Conservation (phyloP, 2,329 filamentous ascomycete genomes). For the Colletotrichum filicis region DNA sequence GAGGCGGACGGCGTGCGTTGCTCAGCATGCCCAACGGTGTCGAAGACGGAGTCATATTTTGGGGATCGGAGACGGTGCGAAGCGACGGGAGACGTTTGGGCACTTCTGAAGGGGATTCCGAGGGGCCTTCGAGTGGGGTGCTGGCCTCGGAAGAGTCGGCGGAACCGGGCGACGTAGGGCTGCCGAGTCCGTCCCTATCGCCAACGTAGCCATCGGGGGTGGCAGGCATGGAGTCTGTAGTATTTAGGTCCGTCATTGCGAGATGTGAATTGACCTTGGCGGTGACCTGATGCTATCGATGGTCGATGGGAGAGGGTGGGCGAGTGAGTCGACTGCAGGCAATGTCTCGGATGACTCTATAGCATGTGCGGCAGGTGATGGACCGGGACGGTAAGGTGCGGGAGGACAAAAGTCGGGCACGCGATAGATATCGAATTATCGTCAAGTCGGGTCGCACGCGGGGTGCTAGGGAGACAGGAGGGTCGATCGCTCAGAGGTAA, state of each 20-base stretch:
- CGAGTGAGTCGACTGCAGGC: not conserved
- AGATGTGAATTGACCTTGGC: not conserved
- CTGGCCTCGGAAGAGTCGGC: constrained; percentile 59
- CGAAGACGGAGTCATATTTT: constrained; percentile 82
- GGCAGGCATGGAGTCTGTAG: constrained; percentile 51
- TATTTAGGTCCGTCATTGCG: constrained; percentile 36
- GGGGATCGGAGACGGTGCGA: constrained; percentile 69
- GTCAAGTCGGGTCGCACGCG: not conserved
- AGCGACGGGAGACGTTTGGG: constrained; percentile 67
- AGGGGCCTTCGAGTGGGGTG: constrained; percentile 57
- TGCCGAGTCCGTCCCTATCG: constrained; percentile 46
- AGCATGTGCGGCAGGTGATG: constrained; percentile 11
- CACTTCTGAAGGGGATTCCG: constrained; percentile 45
- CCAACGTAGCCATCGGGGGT: constrained; percentile 57
- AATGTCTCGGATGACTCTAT: constrained; percentile 11
- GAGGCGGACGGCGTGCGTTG: constrained; percentile 65
- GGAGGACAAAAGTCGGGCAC: not conserved
- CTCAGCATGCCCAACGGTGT: constrained; percentile 83
- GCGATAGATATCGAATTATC: constrained; percentile 9
- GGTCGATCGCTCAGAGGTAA: constrained; percentile 20
- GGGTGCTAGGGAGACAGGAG: not conserved
- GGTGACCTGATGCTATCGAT: not conserved
- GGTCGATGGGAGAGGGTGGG: not conserved
- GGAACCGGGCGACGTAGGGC: constrained; percentile 56
- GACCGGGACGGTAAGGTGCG: not conserved